Conservation (phyloP, 1,284 basidiomycete genomes). For the Tilletiaria anomala region DNA sequence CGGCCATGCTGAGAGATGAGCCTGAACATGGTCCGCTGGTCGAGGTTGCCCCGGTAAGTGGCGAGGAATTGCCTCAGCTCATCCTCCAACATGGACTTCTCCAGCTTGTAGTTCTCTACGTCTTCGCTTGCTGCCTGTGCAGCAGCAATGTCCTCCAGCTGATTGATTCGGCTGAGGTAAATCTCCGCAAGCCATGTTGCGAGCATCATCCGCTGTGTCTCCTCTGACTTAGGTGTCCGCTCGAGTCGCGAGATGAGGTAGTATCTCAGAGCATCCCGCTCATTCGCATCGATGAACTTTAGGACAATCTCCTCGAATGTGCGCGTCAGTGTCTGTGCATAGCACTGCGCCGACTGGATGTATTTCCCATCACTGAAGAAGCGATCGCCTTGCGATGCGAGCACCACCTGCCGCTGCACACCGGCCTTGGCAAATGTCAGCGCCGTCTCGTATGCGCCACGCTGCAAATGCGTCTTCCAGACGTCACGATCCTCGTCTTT, state of each 20-base stretch:
- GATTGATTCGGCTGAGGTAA: slow-evolving; percentile 88
- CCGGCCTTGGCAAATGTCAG: slow-evolving; percentile 69
- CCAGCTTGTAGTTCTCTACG: slow-evolving; percentile 67
- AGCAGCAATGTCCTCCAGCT: slow-evolving; percentile 66
- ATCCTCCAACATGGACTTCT: slow-evolving; percentile 72
- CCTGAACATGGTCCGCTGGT: slow-evolving; percentile 72
- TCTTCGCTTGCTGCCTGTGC: slow-evolving; percentile 70
- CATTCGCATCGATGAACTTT: slow-evolving; percentile 68
- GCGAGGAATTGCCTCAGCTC: slow-evolving; percentile 81
- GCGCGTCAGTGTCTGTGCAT: slow-evolving; percentile 55
- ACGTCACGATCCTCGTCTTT: slow-evolving; percentile 82
- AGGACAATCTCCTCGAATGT: slow-evolving; percentile 81
- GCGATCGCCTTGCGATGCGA: slow-evolving; percentile 70
- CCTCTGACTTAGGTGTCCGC: slow-evolving; percentile 60
- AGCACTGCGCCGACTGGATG: slow-evolving; percentile 81
- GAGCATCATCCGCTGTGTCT: slow-evolving; percentile 90
- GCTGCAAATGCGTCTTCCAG: slow-evolving; percentile 77
- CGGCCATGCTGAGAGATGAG: slow-evolving; percentile 84
- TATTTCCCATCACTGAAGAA: slow-evolving; percentile 67
- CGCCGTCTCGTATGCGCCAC: slow-evolving; percentile 61
- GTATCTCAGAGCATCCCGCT: slow-evolving; percentile 79
- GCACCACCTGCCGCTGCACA: slow-evolving; percentile 66
- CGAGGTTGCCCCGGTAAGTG: slow-evolving; percentile 79
- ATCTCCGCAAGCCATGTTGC: slow-evolving; percentile 98
- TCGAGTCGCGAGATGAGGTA: slow-evolving; percentile 81